phyloP scores from a whole-genome alignment of 805 yeast genomes.

The Candida ponderosae region DNA sequence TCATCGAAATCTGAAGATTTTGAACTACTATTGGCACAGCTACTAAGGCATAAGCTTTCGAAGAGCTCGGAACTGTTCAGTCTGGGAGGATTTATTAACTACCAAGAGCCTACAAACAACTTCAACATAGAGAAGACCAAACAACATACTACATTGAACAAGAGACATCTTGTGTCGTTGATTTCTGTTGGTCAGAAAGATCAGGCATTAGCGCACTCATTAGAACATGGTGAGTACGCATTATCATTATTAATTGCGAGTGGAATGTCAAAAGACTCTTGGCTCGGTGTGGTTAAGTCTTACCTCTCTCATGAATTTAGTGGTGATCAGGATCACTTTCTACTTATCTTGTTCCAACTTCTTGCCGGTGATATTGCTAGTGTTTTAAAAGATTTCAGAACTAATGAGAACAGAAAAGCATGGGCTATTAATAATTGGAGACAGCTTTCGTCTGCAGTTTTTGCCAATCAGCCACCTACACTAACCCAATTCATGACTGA shows the following conservation, averaged over 20 bases:
- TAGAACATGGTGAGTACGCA: conserved; percentile 65
- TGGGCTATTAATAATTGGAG: conserved; percentile 51
- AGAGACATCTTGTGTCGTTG: conserved; percentile 47
- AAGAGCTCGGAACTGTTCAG: conserved; percentile 9
- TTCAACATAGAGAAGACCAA: conserved; percentile 1
- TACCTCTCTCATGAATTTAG: conserved; percentile 43
- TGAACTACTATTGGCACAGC: conserved; percentile 52
- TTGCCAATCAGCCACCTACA: conserved; percentile 26
- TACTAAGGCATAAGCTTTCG: conserved; percentile 16
- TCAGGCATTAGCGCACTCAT: conserved; percentile 55
- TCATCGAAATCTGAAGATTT: conserved; percentile 52
- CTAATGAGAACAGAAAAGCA: conserved; percentile 29
- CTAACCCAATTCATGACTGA: conserved; percentile 35
- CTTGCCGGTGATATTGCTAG: conserved; percentile 52
- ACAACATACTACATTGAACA: conserved; percentile 19
- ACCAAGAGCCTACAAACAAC: conserved; percentile 5
- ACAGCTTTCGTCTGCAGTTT: conserved; percentile 33
- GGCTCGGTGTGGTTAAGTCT: conserved; percentile 49
- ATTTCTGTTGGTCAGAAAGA: conserved; percentile 55
- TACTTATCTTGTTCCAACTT: conserved; percentile 54
- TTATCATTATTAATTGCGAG: conserved; percentile 68
- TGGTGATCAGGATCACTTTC: conserved; percentile 32
- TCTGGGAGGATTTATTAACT: conserved; percentile 13
- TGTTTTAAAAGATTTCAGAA: conserved; percentile 41
- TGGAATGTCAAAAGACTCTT: conserved; percentile 52